Percentiles rank a stretch among this genome's conserved stretches.
phyloP scores from a whole-genome alignment of 176 grass and related monocot species.

The Puccinellia tenuiflora region DNA sequence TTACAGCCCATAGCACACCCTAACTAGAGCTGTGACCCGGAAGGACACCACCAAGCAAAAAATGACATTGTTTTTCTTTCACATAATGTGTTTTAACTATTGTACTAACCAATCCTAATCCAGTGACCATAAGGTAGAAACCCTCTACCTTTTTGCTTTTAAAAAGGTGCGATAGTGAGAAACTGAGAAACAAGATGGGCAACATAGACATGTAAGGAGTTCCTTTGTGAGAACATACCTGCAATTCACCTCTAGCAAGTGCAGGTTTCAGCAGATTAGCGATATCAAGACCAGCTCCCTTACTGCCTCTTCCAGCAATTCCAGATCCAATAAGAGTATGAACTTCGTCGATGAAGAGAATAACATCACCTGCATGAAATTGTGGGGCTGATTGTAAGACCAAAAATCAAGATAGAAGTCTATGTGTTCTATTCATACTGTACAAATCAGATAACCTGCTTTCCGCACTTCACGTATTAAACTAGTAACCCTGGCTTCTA shows the following conservation, averaged over 20 bases:
- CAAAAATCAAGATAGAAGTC: not conserved
- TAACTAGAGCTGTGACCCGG: not conserved
- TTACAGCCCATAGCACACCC: not conserved
- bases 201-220: not conserved
- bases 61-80: not conserved
- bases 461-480: constrained; percentile 81
- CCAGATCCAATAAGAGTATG: constrained; percentile 96
- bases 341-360: constrained; percentile 90
- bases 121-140: not conserved
- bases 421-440: not conserved
- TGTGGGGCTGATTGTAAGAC: constrained; percentile 12
- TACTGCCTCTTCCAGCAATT: constrained; percentile 87
- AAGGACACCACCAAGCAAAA: not conserved
- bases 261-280: constrained; percentile 95
- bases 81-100: not conserved
- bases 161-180: not conserved
- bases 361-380: constrained; percentile 65
- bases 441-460: constrained; percentile 55
- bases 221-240: constrained; percentile 42
- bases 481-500: constrained; percentile 89
- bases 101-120: not conserved
- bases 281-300: constrained; percentile 93
- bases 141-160: not conserved
- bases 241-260: constrained; percentile 88
- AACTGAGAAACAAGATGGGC: not conserved